A percentile compares a stretch with the other conserved stretches of the same genome.
Conservation (phyloP, 225 moss, liverwort and hornwort genomes). For the Thuidium tamariscinum region DNA sequence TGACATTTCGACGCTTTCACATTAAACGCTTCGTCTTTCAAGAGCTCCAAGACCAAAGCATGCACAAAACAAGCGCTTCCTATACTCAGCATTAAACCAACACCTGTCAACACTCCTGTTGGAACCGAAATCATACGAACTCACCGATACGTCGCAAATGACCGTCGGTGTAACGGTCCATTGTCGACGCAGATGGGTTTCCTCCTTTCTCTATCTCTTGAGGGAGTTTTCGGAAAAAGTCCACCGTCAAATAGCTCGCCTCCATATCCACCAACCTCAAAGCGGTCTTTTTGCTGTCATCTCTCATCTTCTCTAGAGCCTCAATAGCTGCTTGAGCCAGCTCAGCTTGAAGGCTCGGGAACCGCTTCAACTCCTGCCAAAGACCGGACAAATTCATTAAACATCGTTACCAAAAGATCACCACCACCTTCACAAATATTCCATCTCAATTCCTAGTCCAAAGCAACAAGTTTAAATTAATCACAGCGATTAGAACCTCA, state of each 20-base stretch:
- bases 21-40: not conserved
- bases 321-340: constrained; percentile 82
- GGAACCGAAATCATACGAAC: not conserved
- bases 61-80: not conserved
- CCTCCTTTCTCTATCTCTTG: constrained; percentile 94
- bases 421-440: not conserved
- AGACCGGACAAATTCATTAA: not conserved
- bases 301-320: constrained; percentile 81
- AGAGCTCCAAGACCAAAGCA: not conserved
- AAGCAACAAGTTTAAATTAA: not conserved
- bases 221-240: constrained; percentile 91
- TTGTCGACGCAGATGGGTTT: constrained; percentile 59
- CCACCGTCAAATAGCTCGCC: constrained; percentile 89
- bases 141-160: constrained; percentile 86
- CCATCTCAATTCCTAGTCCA: not conserved
- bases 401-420: not conserved
- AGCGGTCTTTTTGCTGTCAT: constrained; percentile 76
- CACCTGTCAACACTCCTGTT: not conserved
- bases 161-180: constrained; percentile 90
- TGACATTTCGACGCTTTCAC: not conserved
- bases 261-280: constrained; percentile 94
- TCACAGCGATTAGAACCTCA: not conserved
- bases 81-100: not conserved
- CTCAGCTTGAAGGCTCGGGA: constrained; percentile 82
- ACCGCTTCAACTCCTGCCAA: constrained; percentile 70